Evolutionary conservation across 2,329 filamentous ascomycete genomes (phyloP), one percentile per base, ranked within the genome.

Genomic region (Sporothrix mexicana): DNA sequence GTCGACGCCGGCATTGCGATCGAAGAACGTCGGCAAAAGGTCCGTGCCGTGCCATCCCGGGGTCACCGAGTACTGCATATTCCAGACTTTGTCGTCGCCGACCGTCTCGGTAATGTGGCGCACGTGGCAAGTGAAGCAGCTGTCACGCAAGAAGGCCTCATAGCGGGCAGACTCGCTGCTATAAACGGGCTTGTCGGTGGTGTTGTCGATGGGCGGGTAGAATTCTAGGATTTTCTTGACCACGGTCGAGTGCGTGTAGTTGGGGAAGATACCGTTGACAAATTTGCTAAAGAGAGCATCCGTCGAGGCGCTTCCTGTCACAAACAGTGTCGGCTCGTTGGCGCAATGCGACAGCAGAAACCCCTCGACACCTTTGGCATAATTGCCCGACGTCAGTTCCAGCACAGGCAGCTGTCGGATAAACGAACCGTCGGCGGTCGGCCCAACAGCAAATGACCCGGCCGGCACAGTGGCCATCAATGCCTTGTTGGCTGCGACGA

Each of bases 1-100:
- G 8, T 78, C 77, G 47, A 81, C 72, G 41, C 78, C 45, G 5
- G 55, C 55, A 1, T 13, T n/a, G 2, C 79, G 73, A 69, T 81
- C 79, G 78, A 80, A 84, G 76, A 84, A 85, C 2, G 81, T 80
- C 17, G 82, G 78, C 6, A 84, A 74, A 6, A 85, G 76, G 72
- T 85, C 83, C 8, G 79, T 78, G 8, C 78, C 83, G 74, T 85
- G 83, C 62, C 80, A 78, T 6, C 81, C 82, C 0, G 82, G 83
- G 7, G 79, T 77, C 8, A 82, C 78, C 7, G 79, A 79, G 76
- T 84, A 85, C 73, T 83, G 81, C 76, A 84, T 80, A 68, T 78
- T 80, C 73, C 79, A 85, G 3, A 80, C 78, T 43, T 79, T 81
- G 3, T 76, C 76, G 53, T 78, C 77, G 17, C 78, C 76, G 67